Evolutionary conservation across 2,329 filamentous ascomycete genomes (phyloP).

Genomic region (Fusarium piperis): DNA sequence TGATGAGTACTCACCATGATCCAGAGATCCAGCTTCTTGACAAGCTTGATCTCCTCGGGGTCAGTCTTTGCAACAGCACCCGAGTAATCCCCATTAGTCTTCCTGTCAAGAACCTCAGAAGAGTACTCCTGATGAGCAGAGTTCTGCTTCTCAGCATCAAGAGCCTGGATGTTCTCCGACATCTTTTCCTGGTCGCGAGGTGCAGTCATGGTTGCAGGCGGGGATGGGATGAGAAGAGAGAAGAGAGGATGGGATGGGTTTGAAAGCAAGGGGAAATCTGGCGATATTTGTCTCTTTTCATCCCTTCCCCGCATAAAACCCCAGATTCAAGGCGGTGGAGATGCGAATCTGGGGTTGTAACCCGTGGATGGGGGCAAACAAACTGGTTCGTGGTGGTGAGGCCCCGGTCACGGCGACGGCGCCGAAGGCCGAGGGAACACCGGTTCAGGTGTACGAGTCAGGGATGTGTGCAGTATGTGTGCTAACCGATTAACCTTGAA

Average conservation of each 20-base stretch:
- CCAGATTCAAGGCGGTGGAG: slow-evolving; percentile 18
- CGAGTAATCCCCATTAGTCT: slow-evolving; percentile 32
- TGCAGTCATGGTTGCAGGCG: slow-evolving; percentile 14
- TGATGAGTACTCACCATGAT: slow-evolving; percentile 1
- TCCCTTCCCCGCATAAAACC: slow-evolving; percentile 29
- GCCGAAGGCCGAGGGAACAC: slow-evolving; percentile 23
- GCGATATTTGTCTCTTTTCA: slow-evolving; percentile 31
- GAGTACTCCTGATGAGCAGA: slow-evolving; percentile 32
- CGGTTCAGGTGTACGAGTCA: background rate
- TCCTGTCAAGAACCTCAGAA: slow-evolving; percentile 30
- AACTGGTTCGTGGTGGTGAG: background rate
- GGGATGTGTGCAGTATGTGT: background rate
- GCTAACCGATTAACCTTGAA: background rate
- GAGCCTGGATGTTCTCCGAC: background rate
- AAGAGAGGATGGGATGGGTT: background rate
- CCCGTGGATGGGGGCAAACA: slow-evolving; percentile 9
- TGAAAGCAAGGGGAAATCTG: slow-evolving; percentile 1
- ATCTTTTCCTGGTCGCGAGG: slow-evolving; percentile 12
- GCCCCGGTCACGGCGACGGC: slow-evolving; percentile 24
- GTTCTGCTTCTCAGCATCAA: slow-evolving; percentile 32
- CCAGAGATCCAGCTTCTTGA: slow-evolving; percentile 13
- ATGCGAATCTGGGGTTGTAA: slow-evolving; percentile 17
- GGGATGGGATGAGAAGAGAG: background rate
- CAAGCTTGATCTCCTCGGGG: slow-evolving; percentile 11
- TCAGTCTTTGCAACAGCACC: slow-evolving; percentile 16